Evolutionary conservation across 1,284 basidiomycete species (phyloP).

Genomic region (Moesziomyces sp.): DNA sequence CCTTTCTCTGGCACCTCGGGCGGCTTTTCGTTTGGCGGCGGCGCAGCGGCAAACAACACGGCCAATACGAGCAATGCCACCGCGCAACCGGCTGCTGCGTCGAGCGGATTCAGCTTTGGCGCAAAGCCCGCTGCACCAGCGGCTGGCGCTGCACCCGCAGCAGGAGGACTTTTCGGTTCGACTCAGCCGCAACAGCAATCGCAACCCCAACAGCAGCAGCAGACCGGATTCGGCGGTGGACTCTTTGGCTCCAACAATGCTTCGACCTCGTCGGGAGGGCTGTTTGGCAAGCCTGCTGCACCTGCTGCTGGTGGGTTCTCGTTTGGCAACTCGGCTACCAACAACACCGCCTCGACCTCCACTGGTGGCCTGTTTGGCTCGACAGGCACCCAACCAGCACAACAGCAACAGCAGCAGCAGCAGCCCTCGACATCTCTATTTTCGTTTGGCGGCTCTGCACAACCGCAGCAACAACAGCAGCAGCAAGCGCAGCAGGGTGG

Average conservation of each 20-base stretch:
- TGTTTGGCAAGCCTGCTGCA: conserved; percentile 35
- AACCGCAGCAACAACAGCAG: conserved; percentile 23
- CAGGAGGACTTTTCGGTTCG: conserved; percentile 41
- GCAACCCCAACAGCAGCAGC: conserved; percentile 24
- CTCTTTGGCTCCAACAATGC: conserved; percentile 35
- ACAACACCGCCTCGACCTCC: conserved; percentile 28
- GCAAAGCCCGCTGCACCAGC: conserved; percentile 23
- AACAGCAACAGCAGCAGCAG: conserved; percentile 23
- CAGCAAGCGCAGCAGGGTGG: conserved; percentile 15
- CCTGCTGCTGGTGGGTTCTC: conserved; percentile 37
- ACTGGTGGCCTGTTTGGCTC: conserved; percentile 23
- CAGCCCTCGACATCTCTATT: conserved; percentile 18
- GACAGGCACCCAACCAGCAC: conserved; percentile 9
- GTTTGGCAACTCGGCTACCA: conserved; percentile 26
- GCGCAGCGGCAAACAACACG: conserved; percentile 11
- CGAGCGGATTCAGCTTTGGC: conserved; percentile 50
- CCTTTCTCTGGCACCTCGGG: conserved; percentile 48
- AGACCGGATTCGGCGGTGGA: conserved; percentile 23
- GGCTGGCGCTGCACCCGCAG: conserved; percentile 24
- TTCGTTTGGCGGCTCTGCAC: conserved; percentile 18
- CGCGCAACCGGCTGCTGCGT: conserved; percentile 9
- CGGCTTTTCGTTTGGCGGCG: conserved; percentile 45
- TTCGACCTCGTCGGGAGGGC: conserved; percentile 16
- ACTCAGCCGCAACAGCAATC: conserved; percentile 19
- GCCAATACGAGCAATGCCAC: conserved; percentile 15